Conservation (phyloP, 257 asterid genomes). For the Solanum okadae region DNA sequence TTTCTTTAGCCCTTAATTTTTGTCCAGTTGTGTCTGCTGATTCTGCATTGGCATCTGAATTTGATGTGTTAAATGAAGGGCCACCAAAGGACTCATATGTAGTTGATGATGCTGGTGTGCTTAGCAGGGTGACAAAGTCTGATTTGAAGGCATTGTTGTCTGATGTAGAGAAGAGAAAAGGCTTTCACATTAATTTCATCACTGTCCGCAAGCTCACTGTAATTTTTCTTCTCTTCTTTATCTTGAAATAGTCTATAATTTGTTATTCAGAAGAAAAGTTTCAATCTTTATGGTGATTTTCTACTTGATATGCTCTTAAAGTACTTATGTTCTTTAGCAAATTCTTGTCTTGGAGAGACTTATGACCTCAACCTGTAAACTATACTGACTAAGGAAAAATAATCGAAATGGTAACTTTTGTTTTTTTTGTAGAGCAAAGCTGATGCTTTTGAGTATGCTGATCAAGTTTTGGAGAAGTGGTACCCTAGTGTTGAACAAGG, state of each 20-base stretch:
- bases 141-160: slow-evolving; percentile 74
- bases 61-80: slow-evolving; percentile 69
- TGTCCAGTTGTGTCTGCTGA: slow-evolving; percentile 34
- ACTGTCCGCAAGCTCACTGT: slow-evolving; percentile 97
- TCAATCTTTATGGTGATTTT: neutral
- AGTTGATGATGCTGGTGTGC: slow-evolving; percentile 92
- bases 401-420: neutral
- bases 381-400: neutral
- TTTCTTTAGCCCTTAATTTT: slow-evolving; percentile 73
- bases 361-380: neutral
- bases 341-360: neutral
- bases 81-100: slow-evolving; percentile 77
- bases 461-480: slow-evolving; percentile 84
- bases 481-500: slow-evolving; percentile 87
- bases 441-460: slow-evolving; percentile 97
- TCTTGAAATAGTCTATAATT: neutral
- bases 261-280: neutral
- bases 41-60: slow-evolving; percentile 78
- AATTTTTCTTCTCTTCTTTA: slow-evolving; percentile 7
- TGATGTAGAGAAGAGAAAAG: slow-evolving; percentile 89
- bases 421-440: slow-evolving; percentile 74
- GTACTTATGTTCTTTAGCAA: neutral
- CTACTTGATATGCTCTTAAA: neutral
- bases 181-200: slow-evolving; percentile 75
- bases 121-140: slow-evolving; percentile 76